These are phyloP conservation scores for Myrica gale DNA, from an alignment of 306 rosid genomes.

Conservation along the genomic window DNA sequence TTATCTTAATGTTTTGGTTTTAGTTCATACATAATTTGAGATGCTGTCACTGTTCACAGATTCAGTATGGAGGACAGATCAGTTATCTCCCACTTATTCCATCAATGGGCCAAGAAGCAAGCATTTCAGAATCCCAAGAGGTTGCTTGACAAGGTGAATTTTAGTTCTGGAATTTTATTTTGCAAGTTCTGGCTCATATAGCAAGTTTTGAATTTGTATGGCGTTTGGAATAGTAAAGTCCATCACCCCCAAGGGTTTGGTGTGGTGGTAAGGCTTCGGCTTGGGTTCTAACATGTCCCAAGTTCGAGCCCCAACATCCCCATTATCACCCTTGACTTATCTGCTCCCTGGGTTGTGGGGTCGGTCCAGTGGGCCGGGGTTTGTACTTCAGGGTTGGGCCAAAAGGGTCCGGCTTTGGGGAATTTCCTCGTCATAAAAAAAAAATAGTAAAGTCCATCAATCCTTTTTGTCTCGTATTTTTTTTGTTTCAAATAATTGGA, in stretches of 20 bases:
- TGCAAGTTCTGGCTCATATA: slow-evolving; percentile 4
- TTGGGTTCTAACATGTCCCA: no score
- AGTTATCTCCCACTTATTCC: slow-evolving; percentile 74
- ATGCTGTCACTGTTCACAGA: slow-evolving; percentile 41
- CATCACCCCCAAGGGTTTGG: no score
- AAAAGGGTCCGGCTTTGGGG: no score
- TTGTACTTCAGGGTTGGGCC: no score
- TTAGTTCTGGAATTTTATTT: background rate
- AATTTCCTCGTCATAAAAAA: no score
- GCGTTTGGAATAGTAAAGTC: background rate
- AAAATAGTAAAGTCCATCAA: background rate
- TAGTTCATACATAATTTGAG: slow-evolving; percentile 11
- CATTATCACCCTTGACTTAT: no score
- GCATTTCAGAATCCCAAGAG: slow-evolving; percentile 95
- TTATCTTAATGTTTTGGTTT: slow-evolving; percentile 12
- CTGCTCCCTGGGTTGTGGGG: no score
- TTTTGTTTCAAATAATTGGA: background rate
- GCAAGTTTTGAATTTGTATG: background rate
- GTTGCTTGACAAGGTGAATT: slow-evolving; percentile 80
- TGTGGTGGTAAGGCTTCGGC: no score
- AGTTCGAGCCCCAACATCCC: no score
- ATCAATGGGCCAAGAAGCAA: slow-evolving; percentile 92
- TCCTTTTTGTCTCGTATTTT: background rate
- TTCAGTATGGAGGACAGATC: slow-evolving; percentile 75
- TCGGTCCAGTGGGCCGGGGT: no score